phyloP scores from a whole-genome alignment of 1,139 yeast genomes.

The Wickerhamiella pararugosa region DNA sequence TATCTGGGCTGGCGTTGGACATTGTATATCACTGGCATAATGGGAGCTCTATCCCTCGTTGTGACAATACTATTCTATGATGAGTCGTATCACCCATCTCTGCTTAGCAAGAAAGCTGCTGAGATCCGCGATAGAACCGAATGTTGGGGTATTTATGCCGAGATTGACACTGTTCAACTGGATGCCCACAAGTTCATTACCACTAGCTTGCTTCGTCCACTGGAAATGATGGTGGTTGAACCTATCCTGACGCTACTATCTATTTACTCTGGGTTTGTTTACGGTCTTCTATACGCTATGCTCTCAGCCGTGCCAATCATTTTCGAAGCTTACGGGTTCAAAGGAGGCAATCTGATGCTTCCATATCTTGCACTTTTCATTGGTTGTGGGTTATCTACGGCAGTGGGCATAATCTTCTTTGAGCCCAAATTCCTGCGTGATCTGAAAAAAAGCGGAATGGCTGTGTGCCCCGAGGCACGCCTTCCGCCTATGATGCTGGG shows the following conservation, averaged over 20 bases:
- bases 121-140: constrained; percentile 32
- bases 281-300: constrained; percentile 64
- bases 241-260: constrained; percentile 58
- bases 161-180: constrained; percentile 57
- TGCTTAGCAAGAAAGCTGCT: constrained; percentile 32
- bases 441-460: constrained; percentile 27
- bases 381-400: constrained; percentile 31
- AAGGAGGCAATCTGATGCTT: constrained; percentile 26
- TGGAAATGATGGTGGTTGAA: constrained; percentile 51
- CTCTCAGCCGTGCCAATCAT: constrained; percentile 67
- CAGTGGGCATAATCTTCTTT: constrained; percentile 21
- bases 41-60: constrained; percentile 27
- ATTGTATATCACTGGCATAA: constrained; percentile 35
- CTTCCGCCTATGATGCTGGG: constrained; percentile 62
- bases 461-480: constrained; percentile 62
- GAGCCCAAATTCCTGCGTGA: constrained; percentile 20
- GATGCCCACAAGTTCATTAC: constrained; percentile 47
- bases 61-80: constrained; percentile 24
- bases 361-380: constrained; percentile 35
- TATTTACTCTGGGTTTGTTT: constrained; percentile 64
- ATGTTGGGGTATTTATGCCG: constrained; percentile 74
- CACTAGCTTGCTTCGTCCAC: constrained; percentile 56
- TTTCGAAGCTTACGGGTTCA: constrained; percentile 39
- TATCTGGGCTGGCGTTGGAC: constrained; percentile 45
- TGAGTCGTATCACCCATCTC: constrained; percentile 33